phyloP scores from a whole-genome alignment of 306 rosid species.

The Hippophae rhamnoides region DNA sequence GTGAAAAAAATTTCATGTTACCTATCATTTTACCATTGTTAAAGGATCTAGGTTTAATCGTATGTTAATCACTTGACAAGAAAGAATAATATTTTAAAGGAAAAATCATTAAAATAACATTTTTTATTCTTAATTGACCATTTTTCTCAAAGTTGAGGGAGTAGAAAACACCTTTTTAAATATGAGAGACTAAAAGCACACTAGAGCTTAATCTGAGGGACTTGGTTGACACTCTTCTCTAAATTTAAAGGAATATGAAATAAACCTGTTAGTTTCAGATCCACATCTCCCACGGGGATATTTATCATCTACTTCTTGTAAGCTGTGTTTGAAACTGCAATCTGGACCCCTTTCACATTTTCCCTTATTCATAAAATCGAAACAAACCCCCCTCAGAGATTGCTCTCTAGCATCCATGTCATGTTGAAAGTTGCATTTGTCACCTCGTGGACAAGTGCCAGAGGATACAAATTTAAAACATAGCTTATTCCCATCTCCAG shows the following conservation, averaged over 20 bases:
- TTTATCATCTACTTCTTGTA: constrained; percentile 59
- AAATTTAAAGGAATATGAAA: not conserved
- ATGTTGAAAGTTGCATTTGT: constrained; percentile 71
- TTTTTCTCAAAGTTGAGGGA: no score
- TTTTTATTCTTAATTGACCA: no score
- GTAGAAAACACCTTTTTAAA: no score
- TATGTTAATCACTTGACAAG: no score
- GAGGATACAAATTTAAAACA: constrained; percentile 86
- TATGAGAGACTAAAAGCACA: no score
- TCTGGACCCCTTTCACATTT: constrained; percentile 88
- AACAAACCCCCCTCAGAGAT: constrained; percentile 78
- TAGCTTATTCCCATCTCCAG: constrained; percentile 48
- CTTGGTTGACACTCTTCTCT: no score
- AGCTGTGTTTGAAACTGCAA: constrained; percentile 72
- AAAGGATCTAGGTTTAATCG: no score
- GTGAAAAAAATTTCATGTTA: not conserved
- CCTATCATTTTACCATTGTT: no score
- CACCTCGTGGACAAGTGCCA: constrained; percentile 84
- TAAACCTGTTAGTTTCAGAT: constrained; percentile 56
- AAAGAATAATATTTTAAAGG: no score
- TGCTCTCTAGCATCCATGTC: constrained; percentile 73
- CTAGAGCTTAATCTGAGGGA: no score
- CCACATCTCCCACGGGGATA: constrained; percentile 34
- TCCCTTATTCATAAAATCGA: constrained; percentile 79
- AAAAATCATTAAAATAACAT: no score